phyloP scores from a whole-genome alignment of 1,139 yeast species.

The Candida dubliniensis region DNA sequence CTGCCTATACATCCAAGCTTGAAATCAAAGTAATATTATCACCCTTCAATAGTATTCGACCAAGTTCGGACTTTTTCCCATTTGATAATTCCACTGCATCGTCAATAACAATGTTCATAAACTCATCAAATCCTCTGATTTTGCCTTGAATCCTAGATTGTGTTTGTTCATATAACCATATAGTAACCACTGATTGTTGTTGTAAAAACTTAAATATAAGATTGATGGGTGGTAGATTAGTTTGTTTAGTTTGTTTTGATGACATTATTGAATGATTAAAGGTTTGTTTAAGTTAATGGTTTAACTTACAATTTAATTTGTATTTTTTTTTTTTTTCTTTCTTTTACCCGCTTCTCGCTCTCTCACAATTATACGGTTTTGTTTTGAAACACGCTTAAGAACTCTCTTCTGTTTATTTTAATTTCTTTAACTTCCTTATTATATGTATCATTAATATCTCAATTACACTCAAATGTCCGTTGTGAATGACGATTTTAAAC shows the following conservation, averaged over 20 bases:
- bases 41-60: conserved; percentile 78
- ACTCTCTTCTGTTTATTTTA: background rate
- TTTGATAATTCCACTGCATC: conserved; percentile 73
- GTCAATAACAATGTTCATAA: conserved; percentile 93
- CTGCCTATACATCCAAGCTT: conserved; percentile 41
- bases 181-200: conserved; percentile 72
- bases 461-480: background rate
- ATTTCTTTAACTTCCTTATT: background rate
- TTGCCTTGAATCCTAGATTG: conserved; percentile 78
- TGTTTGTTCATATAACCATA: conserved; percentile 89
- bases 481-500: conserved; percentile 10
- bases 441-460: background rate
- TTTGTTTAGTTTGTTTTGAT: conserved; percentile 24
- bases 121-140: conserved; percentile 93
- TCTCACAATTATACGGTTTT: too few species aligned
- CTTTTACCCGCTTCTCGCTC: background rate
- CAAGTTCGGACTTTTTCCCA: conserved; percentile 42
- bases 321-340: background rate
- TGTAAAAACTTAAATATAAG: conserved; percentile 85
- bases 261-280: conserved; percentile 17
- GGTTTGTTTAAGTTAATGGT: background rate
- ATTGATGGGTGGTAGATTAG: conserved; percentile 86
- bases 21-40: conserved; percentile 88
- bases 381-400: background rate
- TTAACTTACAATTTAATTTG: background rate